Percentiles rank a stretch among this genome's conserved stretches.
phyloP scores from a whole-genome alignment of 352 stramenopile genomes.

The Phytophthora pisi region DNA sequence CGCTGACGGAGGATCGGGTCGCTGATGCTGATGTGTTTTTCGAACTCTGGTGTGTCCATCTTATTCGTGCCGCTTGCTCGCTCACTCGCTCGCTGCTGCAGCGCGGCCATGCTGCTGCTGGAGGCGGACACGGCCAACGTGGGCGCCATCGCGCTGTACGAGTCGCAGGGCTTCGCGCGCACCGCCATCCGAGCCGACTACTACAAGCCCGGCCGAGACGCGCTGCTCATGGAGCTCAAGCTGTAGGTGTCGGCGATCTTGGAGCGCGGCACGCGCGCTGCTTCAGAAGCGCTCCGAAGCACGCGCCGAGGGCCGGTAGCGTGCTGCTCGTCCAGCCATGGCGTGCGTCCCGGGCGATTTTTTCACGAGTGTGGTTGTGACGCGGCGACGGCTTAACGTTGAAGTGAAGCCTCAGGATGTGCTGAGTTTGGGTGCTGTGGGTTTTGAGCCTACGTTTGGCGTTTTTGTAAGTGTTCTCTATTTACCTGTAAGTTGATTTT shows the following conservation, averaged over 20 bases:
- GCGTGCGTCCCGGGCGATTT: neutral
- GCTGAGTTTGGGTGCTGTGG: no score
- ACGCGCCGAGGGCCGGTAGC: neutral
- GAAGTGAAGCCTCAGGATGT: no score
- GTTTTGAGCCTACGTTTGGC: no score
- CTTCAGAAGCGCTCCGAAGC: neutral
- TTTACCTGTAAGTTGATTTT: no score
- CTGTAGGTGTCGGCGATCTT: conserved; percentile 3
- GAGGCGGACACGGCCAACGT: conserved; percentile 42
- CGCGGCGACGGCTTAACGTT: no score
- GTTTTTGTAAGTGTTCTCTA: no score
- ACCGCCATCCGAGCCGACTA: conserved; percentile 42
- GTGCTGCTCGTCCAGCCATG: neutral
- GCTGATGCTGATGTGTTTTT: no score
- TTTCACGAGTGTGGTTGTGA: neutral
- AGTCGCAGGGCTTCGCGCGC: conserved; percentile 40
- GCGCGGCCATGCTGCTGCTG: conserved; percentile 30
- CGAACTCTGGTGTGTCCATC: no score
- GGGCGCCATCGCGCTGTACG: conserved; percentile 48
- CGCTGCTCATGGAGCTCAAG: conserved; percentile 46
- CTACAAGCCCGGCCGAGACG: conserved; percentile 48
- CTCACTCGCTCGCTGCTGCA: conserved; percentile 17
- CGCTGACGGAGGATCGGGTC: neutral
- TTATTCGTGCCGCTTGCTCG: no score
- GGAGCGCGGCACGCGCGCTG: neutral